Percentiles rank a stretch among this genome's conserved stretches.
Evolutionary conservation across 805 yeast species (phyloP).

Genomic region (Kregervanrija pseudodelftensis): DNA sequence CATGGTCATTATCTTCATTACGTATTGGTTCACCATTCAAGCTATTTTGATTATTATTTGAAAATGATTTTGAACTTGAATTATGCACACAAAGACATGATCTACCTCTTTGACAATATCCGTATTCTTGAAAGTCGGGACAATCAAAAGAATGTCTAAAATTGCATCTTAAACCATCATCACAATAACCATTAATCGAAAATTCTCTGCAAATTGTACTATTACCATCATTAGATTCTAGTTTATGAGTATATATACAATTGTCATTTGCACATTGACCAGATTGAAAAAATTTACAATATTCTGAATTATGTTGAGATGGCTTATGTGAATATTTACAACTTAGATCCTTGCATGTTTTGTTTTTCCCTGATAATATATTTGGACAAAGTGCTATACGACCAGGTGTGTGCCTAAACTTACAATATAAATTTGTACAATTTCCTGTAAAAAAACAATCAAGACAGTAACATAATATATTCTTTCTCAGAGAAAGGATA

Average conservation of each 20-base stretch:
- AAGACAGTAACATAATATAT: too few relatives aligned
- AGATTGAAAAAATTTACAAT: slow-evolving; percentile 45
- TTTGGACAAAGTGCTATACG: slow-evolving; percentile 50
- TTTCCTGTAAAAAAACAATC: slow-evolving; percentile 23
- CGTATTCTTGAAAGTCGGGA: slow-evolving; percentile 64
- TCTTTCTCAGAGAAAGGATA: too few relatives aligned
- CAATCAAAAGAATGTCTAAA: slow-evolving; percentile 55
- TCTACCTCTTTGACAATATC: slow-evolving; percentile 46
- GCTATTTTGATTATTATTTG: neutral
- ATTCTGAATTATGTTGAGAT: slow-evolving; percentile 51
- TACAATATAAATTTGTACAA: slow-evolving; percentile 50
- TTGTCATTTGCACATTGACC: slow-evolving; percentile 41
- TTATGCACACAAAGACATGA: slow-evolving; percentile 49
- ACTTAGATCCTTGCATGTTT: slow-evolving; percentile 37
- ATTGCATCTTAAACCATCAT: slow-evolving; percentile 49
- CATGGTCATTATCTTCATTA: slow-evolving; percentile 27
- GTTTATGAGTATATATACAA: slow-evolving; percentile 47
- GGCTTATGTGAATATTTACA: slow-evolving; percentile 55
- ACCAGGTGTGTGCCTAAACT: slow-evolving; percentile 42
- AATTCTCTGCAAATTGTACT: slow-evolving; percentile 54
- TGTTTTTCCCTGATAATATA: slow-evolving; percentile 31
- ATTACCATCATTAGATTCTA: slow-evolving; percentile 27
- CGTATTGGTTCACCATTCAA: slow-evolving; percentile 6
- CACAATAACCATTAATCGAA: slow-evolving; percentile 64
- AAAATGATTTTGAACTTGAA: slow-evolving; percentile 12